phyloP scores from a whole-genome alignment of 2,329 filamentous ascomycete species.

The Periglandula ipomoeae region DNA sequence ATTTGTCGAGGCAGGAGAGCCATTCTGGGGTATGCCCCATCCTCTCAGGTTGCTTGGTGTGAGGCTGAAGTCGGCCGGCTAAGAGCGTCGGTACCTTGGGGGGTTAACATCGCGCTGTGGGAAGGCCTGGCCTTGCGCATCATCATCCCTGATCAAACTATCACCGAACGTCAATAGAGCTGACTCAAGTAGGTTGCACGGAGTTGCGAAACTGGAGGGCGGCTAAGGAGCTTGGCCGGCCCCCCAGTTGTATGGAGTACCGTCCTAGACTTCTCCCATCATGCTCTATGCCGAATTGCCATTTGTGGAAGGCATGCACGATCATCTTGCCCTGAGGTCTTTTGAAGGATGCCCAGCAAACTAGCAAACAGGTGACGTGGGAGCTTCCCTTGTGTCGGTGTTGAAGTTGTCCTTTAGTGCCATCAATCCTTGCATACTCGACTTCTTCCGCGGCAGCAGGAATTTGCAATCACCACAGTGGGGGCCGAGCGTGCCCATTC shows the following conservation, averaged over 20 bases:
- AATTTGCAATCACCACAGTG: no score
- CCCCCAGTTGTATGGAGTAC: no score
- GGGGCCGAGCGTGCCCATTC: no score
- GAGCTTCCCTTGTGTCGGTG: not conserved
- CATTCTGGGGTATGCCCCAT: not conserved
- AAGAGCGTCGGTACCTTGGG: not conserved
- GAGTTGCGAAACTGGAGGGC: not conserved
- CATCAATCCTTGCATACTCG: not conserved
- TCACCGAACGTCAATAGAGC: no score
- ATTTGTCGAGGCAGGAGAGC: no score
- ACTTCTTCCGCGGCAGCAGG: not conserved
- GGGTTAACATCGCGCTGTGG: no score
- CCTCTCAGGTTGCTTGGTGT: not conserved
- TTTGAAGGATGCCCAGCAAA: not conserved
- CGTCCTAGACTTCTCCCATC: not conserved
- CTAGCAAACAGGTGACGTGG: not conserved
- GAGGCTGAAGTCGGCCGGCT: not conserved
- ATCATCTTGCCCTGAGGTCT: not conserved
- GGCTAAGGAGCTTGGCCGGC: not conserved
- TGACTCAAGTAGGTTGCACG: no score
- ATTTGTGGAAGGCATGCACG: slow-evolving; percentile 2
- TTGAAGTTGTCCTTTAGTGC: not conserved
- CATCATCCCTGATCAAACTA: no score
- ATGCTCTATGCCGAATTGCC: slow-evolving; percentile 1
- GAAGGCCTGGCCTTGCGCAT: no score